Percentiles rank a stretch among this genome's conserved stretches.
These are phyloP conservation scores for Botrytis porri DNA, from an alignment of 2,329 filamentous ascomycete species.

Conservation along the genomic window DNA sequence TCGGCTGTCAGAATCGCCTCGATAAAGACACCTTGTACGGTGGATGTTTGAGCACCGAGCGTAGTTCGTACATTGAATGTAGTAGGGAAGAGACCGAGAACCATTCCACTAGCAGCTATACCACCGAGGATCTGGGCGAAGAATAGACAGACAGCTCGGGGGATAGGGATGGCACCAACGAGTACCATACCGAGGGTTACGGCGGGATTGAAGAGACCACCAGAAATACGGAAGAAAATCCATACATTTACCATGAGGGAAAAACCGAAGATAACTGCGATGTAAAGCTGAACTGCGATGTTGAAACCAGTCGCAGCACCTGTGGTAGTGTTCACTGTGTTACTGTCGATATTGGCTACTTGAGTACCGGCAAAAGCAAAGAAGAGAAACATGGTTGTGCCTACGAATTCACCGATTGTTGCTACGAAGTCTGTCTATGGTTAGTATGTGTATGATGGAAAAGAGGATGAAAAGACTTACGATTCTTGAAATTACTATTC, in stretches of 20 bases:
- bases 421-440: constrained; percentile 31
- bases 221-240: constrained; percentile 52
- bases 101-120: constrained; percentile 42
- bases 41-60: constrained; percentile 41
- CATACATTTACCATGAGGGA: constrained; percentile 51
- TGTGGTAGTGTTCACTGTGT: background rate
- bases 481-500: constrained; percentile 47
- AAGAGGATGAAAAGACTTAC: background rate
- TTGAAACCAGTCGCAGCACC: constrained; percentile 13
- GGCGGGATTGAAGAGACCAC: constrained; percentile 52
- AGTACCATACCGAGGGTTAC: constrained; percentile 41
- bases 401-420: constrained; percentile 35
- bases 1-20: constrained; percentile 49
- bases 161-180: constrained; percentile 37
- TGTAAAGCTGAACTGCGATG: constrained; percentile 43
- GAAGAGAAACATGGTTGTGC: constrained; percentile 41
- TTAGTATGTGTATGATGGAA: background rate
- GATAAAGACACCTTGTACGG: constrained; percentile 48
- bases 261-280: constrained; percentile 38
- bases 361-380: constrained; percentile 38
- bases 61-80: constrained; percentile 48
- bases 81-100: constrained; percentile 32
- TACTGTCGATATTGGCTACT: constrained; percentile 34
- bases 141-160: constrained; percentile 38
- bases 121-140: constrained; percentile 39